Conservation (phyloP, 306 rosid genomes). For the Aeschynomene evenia region DNA sequence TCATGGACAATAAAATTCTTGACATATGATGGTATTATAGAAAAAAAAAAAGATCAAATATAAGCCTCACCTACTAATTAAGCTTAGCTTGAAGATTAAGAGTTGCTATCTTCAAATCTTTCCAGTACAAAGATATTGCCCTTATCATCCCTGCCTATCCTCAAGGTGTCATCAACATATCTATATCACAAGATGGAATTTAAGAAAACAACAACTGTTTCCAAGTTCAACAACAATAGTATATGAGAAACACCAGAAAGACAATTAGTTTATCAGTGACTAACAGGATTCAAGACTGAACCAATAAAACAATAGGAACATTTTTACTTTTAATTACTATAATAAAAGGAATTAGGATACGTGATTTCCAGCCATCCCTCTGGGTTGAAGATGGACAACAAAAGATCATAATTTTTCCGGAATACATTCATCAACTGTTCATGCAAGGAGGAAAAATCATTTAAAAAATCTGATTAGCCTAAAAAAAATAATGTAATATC, state of each 20-base stretch:
- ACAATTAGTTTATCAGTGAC: neutral
- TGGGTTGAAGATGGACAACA: constrained; percentile 83
- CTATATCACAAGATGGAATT: constrained; percentile 36
- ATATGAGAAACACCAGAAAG: neutral
- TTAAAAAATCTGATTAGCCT: neutral
- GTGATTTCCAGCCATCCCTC: constrained; percentile 95
- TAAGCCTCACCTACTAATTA: neutral
- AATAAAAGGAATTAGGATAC: constrained; percentile 58
- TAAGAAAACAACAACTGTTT: constrained; percentile 36
- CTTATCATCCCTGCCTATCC: constrained; percentile 84
- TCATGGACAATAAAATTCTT: neutral
- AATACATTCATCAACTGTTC: constrained; percentile 77
- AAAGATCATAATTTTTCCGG: constrained; percentile 69
- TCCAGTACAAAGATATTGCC: constrained; percentile 76
- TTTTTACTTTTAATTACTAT: neutral
- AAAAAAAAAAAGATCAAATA: neutral
- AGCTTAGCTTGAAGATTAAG: neutral
- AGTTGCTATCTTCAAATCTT: constrained; percentile 43
- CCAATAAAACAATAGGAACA: neutral
- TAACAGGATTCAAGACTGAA: neutral
- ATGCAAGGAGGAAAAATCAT: constrained; percentile 25
- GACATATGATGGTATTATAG: neutral
- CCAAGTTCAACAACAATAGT: neutral
- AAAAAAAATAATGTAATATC: neutral
- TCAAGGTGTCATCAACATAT: constrained; percentile 72